Percentiles rank a stretch among this genome's conserved stretches.
Evolutionary conservation across 148 eudicot genomes (phyloP).

Genomic region (Rhododendron simsii): DNA sequence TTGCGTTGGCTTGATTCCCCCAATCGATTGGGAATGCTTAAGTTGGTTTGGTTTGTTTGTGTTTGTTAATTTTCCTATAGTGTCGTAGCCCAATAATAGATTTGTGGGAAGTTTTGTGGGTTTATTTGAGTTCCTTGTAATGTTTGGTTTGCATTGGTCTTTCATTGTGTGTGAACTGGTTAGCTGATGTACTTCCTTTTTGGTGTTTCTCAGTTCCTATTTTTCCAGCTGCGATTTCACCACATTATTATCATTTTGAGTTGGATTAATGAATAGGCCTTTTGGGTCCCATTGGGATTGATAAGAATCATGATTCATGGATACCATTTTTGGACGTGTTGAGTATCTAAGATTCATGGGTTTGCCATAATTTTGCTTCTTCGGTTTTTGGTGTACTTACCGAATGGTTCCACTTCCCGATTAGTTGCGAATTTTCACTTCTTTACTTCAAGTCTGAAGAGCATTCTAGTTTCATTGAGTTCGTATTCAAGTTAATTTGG

Average conservation of each 20-base stretch:
- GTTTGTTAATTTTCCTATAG: neutral
- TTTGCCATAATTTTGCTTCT: neutral
- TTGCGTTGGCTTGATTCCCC: neutral
- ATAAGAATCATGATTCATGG: neutral
- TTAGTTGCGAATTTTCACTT: neutral
- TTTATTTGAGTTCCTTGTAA: neutral
- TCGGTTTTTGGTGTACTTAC: neutral
- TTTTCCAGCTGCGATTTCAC: neutral
- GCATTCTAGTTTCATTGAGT: neutral
- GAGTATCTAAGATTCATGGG: neutral
- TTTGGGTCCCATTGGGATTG: neutral
- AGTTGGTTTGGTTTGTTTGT: neutral
- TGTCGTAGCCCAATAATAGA: neutral
- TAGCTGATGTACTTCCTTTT: neutral
- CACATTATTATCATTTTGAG: neutral
- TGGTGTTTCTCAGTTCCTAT: neutral
- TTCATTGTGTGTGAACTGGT: neutral
- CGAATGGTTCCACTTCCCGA: neutral
- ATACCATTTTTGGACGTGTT: neutral
- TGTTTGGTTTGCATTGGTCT: neutral
- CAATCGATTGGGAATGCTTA: neutral
- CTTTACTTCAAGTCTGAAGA: neutral
- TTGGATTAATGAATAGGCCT: neutral
- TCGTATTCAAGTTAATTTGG: neutral
- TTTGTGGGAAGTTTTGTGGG: neutral